Conservation (phyloP, 116 monocot genomes). For the Dioscorea cayenensis region DNA sequence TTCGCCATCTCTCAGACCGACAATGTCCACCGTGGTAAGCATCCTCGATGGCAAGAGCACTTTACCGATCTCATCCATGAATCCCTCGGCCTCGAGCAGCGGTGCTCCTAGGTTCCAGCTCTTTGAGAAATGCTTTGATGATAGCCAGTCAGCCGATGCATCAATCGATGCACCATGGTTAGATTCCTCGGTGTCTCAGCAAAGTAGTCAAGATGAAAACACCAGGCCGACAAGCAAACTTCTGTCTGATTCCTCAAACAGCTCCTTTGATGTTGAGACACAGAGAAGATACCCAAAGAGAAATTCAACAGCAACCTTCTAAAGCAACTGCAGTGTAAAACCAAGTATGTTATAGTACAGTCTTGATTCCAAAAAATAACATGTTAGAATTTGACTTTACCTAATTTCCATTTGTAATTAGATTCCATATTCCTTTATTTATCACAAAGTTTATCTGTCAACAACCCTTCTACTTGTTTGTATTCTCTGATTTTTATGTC, state of each 20-base stretch:
- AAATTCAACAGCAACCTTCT: too few species aligned
- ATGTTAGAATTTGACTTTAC: too few species aligned
- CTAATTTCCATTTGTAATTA: too few species aligned
- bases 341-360: too few species aligned
- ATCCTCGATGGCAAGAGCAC: slow-evolving; percentile 30
- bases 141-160: neutral
- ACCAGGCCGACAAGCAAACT: neutral
- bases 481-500: too few species aligned
- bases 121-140: neutral
- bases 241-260: neutral
- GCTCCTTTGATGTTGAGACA: neutral
- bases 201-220: neutral
- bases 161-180: neutral
- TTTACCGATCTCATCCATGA: neutral
- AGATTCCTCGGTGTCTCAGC: neutral
- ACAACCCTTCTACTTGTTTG: too few species aligned
- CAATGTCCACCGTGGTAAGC: slow-evolving; percentile 46
- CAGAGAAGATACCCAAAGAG: too few species aligned
- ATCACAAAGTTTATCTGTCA: too few species aligned
- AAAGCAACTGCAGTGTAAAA: too few species aligned
- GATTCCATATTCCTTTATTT: too few species aligned
- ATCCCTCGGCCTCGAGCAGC: neutral
- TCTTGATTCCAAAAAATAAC: too few species aligned
- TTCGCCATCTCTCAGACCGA: slow-evolving; percentile 40
- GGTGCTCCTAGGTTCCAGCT: neutral